phyloP scores from a whole-genome alignment of 2,329 filamentous ascomycete genomes.

The Colletotrichum filicis region DNA sequence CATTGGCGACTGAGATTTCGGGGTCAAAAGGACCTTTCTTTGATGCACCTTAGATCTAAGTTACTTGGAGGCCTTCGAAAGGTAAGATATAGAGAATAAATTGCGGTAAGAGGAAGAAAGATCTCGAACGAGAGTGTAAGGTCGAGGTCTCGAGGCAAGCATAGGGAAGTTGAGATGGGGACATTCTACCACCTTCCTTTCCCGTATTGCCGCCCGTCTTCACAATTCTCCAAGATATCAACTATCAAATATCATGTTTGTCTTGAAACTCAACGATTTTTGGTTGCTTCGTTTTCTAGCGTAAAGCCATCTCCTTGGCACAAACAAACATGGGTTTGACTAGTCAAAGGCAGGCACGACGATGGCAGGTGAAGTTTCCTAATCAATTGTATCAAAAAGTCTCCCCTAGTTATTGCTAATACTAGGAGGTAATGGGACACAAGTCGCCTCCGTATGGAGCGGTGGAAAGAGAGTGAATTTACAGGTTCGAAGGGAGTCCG shows the following conservation, averaged over 20 bases:
- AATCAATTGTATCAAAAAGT: fast-evolving
- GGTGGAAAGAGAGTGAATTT: not conserved
- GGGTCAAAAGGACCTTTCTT: too few relatives aligned
- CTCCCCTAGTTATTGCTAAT: too few relatives aligned
- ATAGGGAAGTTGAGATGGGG: not conserved
- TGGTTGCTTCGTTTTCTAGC: too few relatives aligned
- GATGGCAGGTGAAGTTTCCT: not conserved
- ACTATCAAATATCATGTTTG: not conserved
- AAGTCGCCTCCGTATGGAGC: not conserved
- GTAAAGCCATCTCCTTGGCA: too few relatives aligned
- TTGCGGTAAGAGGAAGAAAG: not conserved
- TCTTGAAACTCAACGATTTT: too few relatives aligned
- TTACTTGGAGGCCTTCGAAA: too few relatives aligned
- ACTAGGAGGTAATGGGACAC: not conserved
- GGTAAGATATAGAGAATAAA: too few relatives aligned
- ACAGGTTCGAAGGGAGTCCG: not conserved
- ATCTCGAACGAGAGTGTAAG: not conserved
- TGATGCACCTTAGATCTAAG: too few relatives aligned
- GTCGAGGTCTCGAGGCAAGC: not conserved
- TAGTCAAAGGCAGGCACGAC: too few relatives aligned
- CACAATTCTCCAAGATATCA: not conserved
- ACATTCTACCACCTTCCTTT: not conserved
- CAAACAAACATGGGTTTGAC: too few relatives aligned
- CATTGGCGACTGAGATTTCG: not conserved
- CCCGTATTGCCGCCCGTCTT: not conserved